Conservation (phyloP, 306 rosid species). For the Castanea crenata region DNA sequence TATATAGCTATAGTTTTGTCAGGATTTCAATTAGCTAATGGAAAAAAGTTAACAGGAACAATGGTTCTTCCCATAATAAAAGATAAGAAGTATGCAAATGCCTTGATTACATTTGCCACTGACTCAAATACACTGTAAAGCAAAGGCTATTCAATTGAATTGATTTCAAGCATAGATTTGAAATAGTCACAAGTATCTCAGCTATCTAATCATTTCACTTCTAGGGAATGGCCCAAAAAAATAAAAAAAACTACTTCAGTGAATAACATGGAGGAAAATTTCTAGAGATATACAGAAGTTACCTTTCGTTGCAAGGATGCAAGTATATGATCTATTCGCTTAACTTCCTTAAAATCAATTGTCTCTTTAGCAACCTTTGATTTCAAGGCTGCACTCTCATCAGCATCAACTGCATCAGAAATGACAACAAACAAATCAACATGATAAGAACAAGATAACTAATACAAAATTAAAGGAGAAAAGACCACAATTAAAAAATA, state of each 20-base stretch:
- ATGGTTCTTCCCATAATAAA: neutral
- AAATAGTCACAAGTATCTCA: neutral
- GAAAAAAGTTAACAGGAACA: neutral
- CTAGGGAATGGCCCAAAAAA: neutral
- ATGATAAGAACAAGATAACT: constrained; percentile 5
- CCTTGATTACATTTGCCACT: neutral
- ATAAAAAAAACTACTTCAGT: neutral
- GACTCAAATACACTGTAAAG: neutral
- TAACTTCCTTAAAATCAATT: constrained; percentile 67
- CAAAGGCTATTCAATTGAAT: neutral
- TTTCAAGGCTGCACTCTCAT: constrained; percentile 50
- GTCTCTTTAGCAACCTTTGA: constrained; percentile 66
- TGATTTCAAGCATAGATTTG: neutral
- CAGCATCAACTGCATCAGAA: constrained; percentile 63
- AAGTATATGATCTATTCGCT: constrained; percentile 79
- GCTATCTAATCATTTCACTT: neutral
- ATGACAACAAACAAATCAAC: constrained; percentile 28
- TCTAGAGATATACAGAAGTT: constrained; percentile 10
- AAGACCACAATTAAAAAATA: neutral
- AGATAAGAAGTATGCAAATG: neutral
- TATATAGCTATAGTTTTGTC: neutral
- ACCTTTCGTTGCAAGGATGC: constrained; percentile 82
- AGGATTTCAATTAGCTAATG: neutral
- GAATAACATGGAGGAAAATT: constrained; percentile 11
- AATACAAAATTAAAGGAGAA: neutral